Conservation (phyloP, 805 yeast species). For the Pichia phayaonensis region DNA sequence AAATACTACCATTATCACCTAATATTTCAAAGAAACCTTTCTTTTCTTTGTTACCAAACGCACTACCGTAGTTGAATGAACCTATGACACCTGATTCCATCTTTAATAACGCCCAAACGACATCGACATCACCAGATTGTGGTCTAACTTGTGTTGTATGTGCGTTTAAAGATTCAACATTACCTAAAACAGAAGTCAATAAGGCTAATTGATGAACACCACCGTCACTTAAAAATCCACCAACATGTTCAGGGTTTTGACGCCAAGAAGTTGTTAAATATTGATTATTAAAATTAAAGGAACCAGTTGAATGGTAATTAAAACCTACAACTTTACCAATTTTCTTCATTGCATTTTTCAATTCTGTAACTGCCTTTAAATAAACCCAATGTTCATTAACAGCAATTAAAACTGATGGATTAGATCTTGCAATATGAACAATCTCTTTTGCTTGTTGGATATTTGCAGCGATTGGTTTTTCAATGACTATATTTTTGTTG, state of each 20-base stretch:
- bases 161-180: constrained; percentile 63
- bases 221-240: constrained; percentile 89
- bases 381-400: constrained; percentile 86
- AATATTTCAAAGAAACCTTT: constrained; percentile 57
- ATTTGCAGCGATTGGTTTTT: constrained; percentile 89
- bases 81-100: constrained; percentile 62
- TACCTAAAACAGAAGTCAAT: constrained; percentile 75
- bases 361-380: constrained; percentile 46
- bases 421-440: constrained; percentile 53
- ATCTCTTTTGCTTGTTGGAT: constrained; percentile 74
- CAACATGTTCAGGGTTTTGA: constrained; percentile 82
- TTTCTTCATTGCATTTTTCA: constrained; percentile 52
- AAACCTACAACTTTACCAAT: constrained; percentile 71
- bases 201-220: constrained; percentile 94
- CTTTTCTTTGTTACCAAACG: constrained; percentile 77
- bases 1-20: constrained; percentile 73
- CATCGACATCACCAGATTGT: constrained; percentile 76
- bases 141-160: constrained; percentile 69
- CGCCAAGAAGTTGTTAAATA: constrained; percentile 79
- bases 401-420: constrained; percentile 57
- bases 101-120: constrained; percentile 62
- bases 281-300: constrained; percentile 53
- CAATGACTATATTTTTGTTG: constrained; percentile 73
- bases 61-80: constrained; percentile 80
- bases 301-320: constrained; percentile 68